Conservation (phyloP, 352 stramenopile species). For the Pythium pectinolyticum region DNA sequence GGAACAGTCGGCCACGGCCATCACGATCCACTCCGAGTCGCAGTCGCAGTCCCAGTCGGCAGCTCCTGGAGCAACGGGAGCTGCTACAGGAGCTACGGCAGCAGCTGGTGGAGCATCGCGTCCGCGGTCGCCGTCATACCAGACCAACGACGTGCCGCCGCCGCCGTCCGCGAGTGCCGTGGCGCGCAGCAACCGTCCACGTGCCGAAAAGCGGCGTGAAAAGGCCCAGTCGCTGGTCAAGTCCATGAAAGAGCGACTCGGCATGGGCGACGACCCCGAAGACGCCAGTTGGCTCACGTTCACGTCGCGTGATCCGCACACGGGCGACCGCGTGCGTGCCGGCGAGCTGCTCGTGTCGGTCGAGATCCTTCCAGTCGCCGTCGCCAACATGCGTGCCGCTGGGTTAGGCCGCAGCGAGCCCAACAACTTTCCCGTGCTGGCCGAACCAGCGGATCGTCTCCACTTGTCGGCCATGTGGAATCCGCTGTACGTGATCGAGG, state of each 20-base stretch:
- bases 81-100: too few relatives aligned
- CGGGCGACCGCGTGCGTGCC: constrained; percentile 55
- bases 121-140: constrained; percentile 21
- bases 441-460: constrained; percentile 70
- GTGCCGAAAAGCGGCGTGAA: constrained; percentile 46
- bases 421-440: constrained; percentile 77
- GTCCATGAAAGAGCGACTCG: constrained; percentile 73
- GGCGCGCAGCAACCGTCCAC: constrained; percentile 13
- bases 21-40: background rate
- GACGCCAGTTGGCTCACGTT: constrained; percentile 76
- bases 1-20: constrained; percentile 18
- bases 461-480: constrained; percentile 84
- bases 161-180: background rate
- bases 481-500: constrained; percentile 75
- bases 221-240: constrained; percentile 67
- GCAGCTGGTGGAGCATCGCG: background rate
- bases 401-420: constrained; percentile 73
- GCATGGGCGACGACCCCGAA: constrained; percentile 77
- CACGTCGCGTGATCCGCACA: constrained; percentile 59
- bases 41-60: constrained; percentile 1
- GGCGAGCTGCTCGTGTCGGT: constrained; percentile 72
- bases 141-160: background rate
- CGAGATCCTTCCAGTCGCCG: constrained; percentile 63
- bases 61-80: too few relatives aligned
- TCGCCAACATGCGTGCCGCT: constrained; percentile 61